Evolutionary conservation across 1,284 basidiomycete genomes (phyloP).

Genomic region (Coriolopsis trogii): DNA sequence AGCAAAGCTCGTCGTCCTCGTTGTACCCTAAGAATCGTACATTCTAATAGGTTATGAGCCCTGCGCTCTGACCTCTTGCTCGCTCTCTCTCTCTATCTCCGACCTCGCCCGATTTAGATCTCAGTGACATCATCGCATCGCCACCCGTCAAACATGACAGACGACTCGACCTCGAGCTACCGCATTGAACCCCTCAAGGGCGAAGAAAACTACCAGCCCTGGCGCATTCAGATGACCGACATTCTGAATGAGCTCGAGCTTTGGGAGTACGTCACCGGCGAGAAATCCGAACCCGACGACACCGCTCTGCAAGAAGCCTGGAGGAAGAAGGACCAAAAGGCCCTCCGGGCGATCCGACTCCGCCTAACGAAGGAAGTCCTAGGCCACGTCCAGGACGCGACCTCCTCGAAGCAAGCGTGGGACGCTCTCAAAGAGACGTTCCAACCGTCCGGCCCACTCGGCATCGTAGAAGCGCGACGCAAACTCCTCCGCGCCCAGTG

Average conservation of each 20-base stretch:
- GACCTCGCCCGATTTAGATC: not conserved
- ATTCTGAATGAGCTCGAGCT: constrained; percentile 34
- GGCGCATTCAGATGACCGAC: constrained; percentile 36
- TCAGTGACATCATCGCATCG: not conserved
- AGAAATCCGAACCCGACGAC: not conserved
- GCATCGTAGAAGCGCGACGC: constrained; percentile 5
- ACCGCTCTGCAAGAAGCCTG: not conserved
- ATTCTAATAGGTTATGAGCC: constrained; percentile 14
- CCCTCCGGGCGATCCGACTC: constrained; percentile 11
- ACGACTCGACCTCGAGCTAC: constrained; percentile 17
- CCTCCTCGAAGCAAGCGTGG: constrained; percentile 19
- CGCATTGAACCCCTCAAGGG: constrained; percentile 35
- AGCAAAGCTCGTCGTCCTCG: not conserved
- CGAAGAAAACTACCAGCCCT: constrained; percentile 32
- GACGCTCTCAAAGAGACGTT: constrained; percentile 14
- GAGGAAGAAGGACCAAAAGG: constrained; percentile 15
- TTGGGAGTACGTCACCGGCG: constrained; percentile 23
- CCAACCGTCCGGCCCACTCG: constrained; percentile 9
- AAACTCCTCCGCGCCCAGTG: constrained; percentile 14
- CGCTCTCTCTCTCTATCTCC: not conserved
- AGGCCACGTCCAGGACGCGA: constrained; percentile 3
- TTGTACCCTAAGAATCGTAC: not conserved
- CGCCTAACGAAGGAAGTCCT: constrained; percentile 7
- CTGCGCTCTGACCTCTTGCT: constrained; percentile 5
- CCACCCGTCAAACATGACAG: not conserved